A percentile compares a stretch with the other conserved stretches of the same genome.
Conservation (phyloP, 2,329 filamentous ascomycete genomes). For the Ceratocystis cacaofunesta region DNA sequence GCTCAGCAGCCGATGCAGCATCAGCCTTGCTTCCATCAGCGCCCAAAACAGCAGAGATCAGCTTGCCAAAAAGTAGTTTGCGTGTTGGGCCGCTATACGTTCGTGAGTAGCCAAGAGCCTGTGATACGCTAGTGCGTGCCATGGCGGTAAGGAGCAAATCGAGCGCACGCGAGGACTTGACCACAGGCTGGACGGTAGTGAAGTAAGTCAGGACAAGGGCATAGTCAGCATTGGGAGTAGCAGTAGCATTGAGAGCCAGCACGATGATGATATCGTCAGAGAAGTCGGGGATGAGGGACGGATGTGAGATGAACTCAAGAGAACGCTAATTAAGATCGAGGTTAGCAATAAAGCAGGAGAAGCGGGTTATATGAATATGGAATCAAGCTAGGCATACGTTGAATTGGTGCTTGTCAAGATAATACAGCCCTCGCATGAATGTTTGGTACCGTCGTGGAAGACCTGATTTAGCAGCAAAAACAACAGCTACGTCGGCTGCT, state of each 20-base stretch:
- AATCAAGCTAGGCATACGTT: constrained; percentile 28
- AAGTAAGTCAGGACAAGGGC: constrained; percentile 63
- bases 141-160: constrained; percentile 56
- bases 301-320: constrained; percentile 62
- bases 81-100: constrained; percentile 47
- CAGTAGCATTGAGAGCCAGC: constrained; percentile 47
- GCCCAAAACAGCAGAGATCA: constrained; percentile 45
- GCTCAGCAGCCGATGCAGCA: constrained; percentile 47
- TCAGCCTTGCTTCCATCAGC: constrained; percentile 26
- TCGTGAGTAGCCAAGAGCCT: constrained; percentile 60
- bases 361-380: neutral
- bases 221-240: constrained; percentile 46
- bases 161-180: constrained; percentile 48
- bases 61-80: constrained; percentile 48
- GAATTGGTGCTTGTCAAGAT: constrained; percentile 59
- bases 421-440: constrained; percentile 71
- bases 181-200: constrained; percentile 55
- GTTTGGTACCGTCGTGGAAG: constrained; percentile 64
- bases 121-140: constrained; percentile 49
- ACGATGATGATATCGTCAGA: constrained; percentile 64
- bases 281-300: constrained; percentile 66
- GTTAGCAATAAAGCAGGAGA: too few species aligned
- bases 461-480: constrained; percentile 47
- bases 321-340: constrained; percentile 34
- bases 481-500: constrained; percentile 32